phyloP scores from a whole-genome alignment of 495 filamentous ascomycete species.

The Penicillium antarcticum region DNA sequence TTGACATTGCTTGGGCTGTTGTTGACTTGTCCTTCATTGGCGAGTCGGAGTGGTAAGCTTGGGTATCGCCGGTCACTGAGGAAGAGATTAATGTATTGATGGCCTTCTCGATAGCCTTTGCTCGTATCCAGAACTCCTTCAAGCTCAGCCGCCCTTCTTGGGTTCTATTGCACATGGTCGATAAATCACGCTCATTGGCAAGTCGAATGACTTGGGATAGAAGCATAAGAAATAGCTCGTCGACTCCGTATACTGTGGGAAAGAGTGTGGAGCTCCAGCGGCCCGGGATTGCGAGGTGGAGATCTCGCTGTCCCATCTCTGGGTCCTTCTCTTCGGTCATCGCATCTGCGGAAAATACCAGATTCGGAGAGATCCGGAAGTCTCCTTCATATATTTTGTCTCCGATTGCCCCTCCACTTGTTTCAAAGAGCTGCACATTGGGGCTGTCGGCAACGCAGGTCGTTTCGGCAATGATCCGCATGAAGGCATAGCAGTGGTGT shows the following conservation, averaged over 20 bases:
- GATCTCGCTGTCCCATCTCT: constrained; percentile 14
- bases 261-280: constrained; percentile 19
- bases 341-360: constrained; percentile 10
- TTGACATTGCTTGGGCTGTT: constrained; percentile 18
- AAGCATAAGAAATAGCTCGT: constrained; percentile 21
- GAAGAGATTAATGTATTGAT: constrained; percentile 7
- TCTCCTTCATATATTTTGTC: not conserved
- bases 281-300: constrained; percentile 22
- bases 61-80: not conserved
- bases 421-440: not conserved
- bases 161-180: not conserved
- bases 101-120: constrained; percentile 18
- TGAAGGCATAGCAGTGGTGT: constrained; percentile 24
- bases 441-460: constrained; percentile 9
- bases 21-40: not conserved
- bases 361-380: constrained; percentile 12
- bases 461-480: constrained; percentile 26
- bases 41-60: not conserved
- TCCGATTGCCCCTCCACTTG: not conserved
- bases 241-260: constrained; percentile 19
- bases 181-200: constrained; percentile 21
- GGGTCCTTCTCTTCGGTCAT: constrained; percentile 23
- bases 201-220: constrained; percentile 22
- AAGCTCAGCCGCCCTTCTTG: constrained; percentile 2
- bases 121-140: constrained; percentile 16